These are phyloP conservation scores for Lactarius akahatsu DNA, from an alignment of 768 basidiomycete species.

Conservation along the genomic window DNA sequence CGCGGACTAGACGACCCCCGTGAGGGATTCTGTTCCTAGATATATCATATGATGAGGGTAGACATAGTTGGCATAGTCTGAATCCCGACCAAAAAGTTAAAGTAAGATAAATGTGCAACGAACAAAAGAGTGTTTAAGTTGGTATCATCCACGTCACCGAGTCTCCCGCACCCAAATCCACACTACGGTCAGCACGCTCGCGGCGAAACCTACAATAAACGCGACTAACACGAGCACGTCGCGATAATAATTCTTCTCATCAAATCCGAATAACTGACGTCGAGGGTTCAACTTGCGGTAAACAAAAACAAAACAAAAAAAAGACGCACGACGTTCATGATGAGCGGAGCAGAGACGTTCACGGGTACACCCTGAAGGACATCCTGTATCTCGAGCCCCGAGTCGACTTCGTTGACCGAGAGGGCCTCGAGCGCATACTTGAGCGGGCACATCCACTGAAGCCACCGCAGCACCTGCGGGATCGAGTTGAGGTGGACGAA, in stretches of 20 bases:
- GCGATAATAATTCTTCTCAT: slow-evolving; percentile 76
- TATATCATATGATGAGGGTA: slow-evolving; percentile 15
- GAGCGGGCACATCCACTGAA: slow-evolving; percentile 86
- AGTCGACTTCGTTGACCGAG: slow-evolving; percentile 87
- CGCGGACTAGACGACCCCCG: slow-evolving; percentile 6
- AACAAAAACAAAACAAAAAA: slow-evolving; percentile 16
- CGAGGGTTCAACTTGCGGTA: no score
- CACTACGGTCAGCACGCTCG: slow-evolving; percentile 71
- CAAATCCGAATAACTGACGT: slow-evolving; percentile 81
- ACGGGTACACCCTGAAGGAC: slow-evolving; percentile 79
- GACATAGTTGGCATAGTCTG: background rate
- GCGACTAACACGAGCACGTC: slow-evolving; percentile 87
- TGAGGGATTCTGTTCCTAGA: background rate
- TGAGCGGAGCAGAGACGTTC: slow-evolving; percentile 72
- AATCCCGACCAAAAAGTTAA: background rate
- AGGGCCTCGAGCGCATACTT: slow-evolving; percentile 86
- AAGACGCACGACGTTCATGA: slow-evolving; percentile 73
- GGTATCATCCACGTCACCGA: slow-evolving; percentile 43
- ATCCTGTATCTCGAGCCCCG: slow-evolving; percentile 83
- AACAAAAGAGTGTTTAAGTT: background rate
- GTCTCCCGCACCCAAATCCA: slow-evolving; percentile 77
- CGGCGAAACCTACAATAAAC: slow-evolving; percentile 77
- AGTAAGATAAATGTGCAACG: background rate
- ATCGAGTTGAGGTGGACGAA: slow-evolving; percentile 86
- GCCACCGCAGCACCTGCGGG: slow-evolving; percentile 89